Evolutionary conservation across 1,284 basidiomycete species (phyloP), one percentile per base, ranked within the genome.

Genomic region (Cryptococcus sp.): DNA sequence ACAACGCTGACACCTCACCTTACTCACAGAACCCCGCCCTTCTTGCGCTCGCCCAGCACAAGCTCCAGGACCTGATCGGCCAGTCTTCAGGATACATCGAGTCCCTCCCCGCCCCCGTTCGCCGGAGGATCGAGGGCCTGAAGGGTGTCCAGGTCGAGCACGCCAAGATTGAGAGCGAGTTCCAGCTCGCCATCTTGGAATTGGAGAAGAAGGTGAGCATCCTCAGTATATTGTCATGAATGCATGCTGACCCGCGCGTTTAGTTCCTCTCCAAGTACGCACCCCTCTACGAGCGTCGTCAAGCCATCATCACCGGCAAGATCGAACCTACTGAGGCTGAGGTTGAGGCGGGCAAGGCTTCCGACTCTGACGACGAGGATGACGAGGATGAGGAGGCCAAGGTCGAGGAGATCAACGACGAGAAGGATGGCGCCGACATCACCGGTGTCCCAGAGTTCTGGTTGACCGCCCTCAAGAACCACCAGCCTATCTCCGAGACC

Each of bases 141-240:
- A 96, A 97, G 80, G 95, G 93, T 60, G 84, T 99, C 47, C 94
- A 98, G 80, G 87, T 87, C 67, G 89, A 94, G 82, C 93, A 97
- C 81, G 87, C 87, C 70, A 90, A 93, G 77, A 85, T 98, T 57
- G 92, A 97, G 79, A 89, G 90, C 73, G 86, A 94, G 83, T 96
- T 95, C 85, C 97, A 98, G 81, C 86, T 88, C 74, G 95, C 98
- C 81, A 92, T 93, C 73, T 84, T 97, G 58, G 93, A 95, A 80
- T 85, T 99, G 58, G 94, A 99, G 84, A 93, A 94, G 83, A 96
- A 96, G 84, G 91, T 91, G 66, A 50, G 84, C 60, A 16, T 35
- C 13, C 13, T 35, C 30, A 2, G 30, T 45, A 10, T 19, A 8
- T 45, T 2, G 42, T 40, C 20, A 19, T 48, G 30, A 48, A 20